Evolutionary conservation across 1,284 basidiomycete species (phyloP), one percentile per base, ranked within the genome.

Genomic region (Heterobasidion irregulare): DNA sequence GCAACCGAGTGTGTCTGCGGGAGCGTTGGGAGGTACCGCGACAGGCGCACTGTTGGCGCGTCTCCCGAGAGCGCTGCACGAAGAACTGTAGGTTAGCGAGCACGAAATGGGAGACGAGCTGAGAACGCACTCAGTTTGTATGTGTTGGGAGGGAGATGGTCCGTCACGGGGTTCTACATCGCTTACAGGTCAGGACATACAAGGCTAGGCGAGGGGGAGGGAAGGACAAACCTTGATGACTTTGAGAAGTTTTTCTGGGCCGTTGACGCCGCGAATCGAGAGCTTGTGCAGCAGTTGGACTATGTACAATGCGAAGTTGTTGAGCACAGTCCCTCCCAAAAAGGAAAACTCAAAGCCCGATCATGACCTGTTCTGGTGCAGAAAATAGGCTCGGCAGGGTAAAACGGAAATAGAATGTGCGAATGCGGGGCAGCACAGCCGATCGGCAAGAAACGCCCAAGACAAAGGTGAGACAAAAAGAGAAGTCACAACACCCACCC

Each of bases 231-330:
- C 84, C 72, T 95, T 96, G 80, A 99, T 92, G 48, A 99, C 95
- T 69, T 96, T 94, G 56, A 99, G 80, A 13, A 99, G 76, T 71
- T 98, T 98, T 71, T 99, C 96, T 2, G 92, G 89, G 0, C 96
- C 96, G 65, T 97, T 96, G 49, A 97, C 94, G 47, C 93, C 93
- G 53, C 96, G 82, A 63, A 99, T 99, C 55, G 87, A 92, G 33
- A 99, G 81, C 65, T 94, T 95, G 74, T 99, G 97, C 9, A 99
- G 79, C 2, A 99, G 81, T 85, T 99, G 96, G 2, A 99, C 96
- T 96, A 66, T 5, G 6, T 26, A 26, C 4, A 15, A 13, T 18
- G 47, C 5, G 38, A 41, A 8, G 10, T 41, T 12, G 38, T 9
- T 41, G 38, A 41, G 38, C 26, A 26, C 26, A 26, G 26, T 26